A percentile compares a stretch with the other conserved stretches of the same genome.
Conservation (phyloP, 1,139 yeast genomes). For the Spencermartinsiella ligniputridi region DNA sequence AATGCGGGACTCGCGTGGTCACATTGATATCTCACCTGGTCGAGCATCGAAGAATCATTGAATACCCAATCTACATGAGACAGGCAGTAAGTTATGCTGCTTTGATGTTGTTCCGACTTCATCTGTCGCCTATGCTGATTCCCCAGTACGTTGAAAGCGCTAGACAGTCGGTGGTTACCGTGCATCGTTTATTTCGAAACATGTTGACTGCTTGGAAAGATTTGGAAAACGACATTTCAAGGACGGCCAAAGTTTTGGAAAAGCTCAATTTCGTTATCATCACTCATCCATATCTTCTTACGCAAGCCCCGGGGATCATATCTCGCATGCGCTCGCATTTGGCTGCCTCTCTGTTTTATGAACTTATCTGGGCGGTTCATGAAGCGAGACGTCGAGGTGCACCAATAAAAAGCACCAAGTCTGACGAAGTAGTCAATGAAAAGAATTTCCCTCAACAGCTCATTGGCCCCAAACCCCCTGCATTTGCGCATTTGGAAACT, state of each 20-base stretch:
- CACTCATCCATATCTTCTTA: conserved; percentile 80
- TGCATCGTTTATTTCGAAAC: conserved; percentile 80
- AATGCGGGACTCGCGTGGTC: conserved; percentile 75
- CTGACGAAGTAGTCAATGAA: conserved; percentile 13
- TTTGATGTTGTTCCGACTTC: conserved; percentile 72
- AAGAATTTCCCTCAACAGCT: conserved; percentile 25
- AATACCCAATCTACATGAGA: conserved; percentile 80
- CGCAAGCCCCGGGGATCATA: conserved; percentile 65
- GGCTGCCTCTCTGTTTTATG: conserved; percentile 87
- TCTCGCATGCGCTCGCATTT: conserved; percentile 88
- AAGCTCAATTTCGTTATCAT: conserved; percentile 81
- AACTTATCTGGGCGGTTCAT: conserved; percentile 90
- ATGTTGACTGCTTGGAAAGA: conserved; percentile 89
- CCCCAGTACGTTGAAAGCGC: conserved; percentile 84
- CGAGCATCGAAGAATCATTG: conserved; percentile 65
- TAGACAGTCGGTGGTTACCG: conserved; percentile 89
- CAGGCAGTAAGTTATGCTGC: conserved; percentile 83
- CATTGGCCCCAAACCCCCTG: conserved; percentile 27
- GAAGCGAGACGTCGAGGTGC: conserved; percentile 75
- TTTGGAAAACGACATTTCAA: conserved; percentile 82
- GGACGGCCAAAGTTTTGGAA: conserved; percentile 91
- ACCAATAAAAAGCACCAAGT: conserved; percentile 11
- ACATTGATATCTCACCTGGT: conserved; percentile 72
- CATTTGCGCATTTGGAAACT: conserved; percentile 19
- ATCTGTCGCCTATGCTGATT: conserved; percentile 68